A percentile compares a stretch with the other conserved stretches of the same genome.
phyloP scores from a whole-genome alignment of 2,329 filamentous ascomycete species.

The Colletotrichum abscissum region DNA sequence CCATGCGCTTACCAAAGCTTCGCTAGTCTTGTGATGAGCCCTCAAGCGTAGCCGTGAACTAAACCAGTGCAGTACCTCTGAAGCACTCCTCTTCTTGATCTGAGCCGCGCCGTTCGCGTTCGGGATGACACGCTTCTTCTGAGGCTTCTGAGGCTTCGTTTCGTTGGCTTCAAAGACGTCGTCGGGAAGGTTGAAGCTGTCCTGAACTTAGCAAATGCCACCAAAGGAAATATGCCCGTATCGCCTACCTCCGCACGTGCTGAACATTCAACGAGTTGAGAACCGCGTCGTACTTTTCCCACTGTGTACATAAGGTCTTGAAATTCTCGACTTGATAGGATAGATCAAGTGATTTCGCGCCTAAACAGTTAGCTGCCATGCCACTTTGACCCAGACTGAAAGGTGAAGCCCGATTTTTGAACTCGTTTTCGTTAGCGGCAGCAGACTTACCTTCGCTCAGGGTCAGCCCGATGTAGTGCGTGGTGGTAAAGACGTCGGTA shows the following conservation, averaged over 20 bases:
- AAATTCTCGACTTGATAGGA: constrained; percentile 88
- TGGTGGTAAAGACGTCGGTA: constrained; percentile 81
- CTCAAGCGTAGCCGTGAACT: constrained; percentile 4
- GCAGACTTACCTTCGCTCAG: constrained; percentile 74
- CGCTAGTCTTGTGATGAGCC: constrained; percentile 41
- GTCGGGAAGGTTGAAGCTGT: constrained; percentile 85
- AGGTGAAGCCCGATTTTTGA: constrained; percentile 28
- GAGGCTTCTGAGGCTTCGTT: constrained; percentile 70
- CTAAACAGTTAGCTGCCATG: constrained; percentile 54
- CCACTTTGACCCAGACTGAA: neutral
- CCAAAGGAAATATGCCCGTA: neutral
- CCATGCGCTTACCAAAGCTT: constrained; percentile 52
- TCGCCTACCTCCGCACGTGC: constrained; percentile 84
- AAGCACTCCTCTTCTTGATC: constrained; percentile 61
- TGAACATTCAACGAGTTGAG: constrained; percentile 83
- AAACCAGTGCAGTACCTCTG: constrained; percentile 51
- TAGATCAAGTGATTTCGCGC: constrained; percentile 78
- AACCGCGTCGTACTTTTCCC: constrained; percentile 80
- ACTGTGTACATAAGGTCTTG: constrained; percentile 81
- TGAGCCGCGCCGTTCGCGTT: constrained; percentile 50
- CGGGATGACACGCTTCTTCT: constrained; percentile 40
- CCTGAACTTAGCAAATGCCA: constrained; percentile 4
- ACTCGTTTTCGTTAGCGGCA: neutral
- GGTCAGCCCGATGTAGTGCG: constrained; percentile 93
- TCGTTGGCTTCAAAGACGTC: constrained; percentile 91